A percentile compares a stretch with the other conserved stretches of the same genome.
These are phyloP conservation scores for Bacidia gigantensis DNA, from an alignment of 495 filamentous ascomycete species.

Conservation along the genomic window DNA sequence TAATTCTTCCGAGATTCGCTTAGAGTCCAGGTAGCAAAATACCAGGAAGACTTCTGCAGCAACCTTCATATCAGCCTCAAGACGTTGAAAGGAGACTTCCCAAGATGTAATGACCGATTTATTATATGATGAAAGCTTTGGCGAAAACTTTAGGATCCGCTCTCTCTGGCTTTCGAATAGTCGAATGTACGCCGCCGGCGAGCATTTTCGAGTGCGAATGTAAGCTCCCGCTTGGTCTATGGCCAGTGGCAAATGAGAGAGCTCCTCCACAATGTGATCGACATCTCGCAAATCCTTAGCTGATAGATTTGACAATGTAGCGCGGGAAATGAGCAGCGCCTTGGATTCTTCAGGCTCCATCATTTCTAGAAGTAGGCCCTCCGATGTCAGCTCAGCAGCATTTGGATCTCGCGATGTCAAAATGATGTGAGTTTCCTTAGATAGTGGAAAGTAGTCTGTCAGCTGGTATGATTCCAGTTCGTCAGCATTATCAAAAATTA, in stretches of 20 bases:
- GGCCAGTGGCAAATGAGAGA: conserved; percentile 5
- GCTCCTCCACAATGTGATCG: not conserved
- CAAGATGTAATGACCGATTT: conserved; percentile 9
- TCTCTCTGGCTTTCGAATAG: conserved; percentile 1
- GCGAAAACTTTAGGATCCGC: conserved; percentile 1
- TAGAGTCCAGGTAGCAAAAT: conserved; percentile 8
- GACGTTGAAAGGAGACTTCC: conserved; percentile 4
- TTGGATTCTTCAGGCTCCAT: conserved; percentile 3
- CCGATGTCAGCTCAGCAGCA: conserved; percentile 3
- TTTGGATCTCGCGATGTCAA: conserved; percentile 6
- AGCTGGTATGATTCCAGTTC: not conserved
- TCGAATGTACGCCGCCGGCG: conserved; percentile 5
- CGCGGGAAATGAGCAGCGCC: not conserved
- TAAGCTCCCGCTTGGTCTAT: conserved; percentile 8
- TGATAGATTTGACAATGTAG: not conserved
- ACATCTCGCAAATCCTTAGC: not conserved
- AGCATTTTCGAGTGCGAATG: conserved; percentile 2
- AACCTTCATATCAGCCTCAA: conserved; percentile 1
- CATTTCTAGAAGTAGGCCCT: conserved; percentile 4
- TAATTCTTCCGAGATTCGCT: conserved; percentile 4
- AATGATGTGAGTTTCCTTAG: conserved; percentile 11
- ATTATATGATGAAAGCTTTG: conserved; percentile 7
- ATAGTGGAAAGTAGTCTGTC: conserved; percentile 7
- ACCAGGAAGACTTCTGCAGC: conserved; percentile 3
- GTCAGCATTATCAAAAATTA: conserved; percentile 8